Percentiles rank a stretch among this genome's conserved stretches.
These are phyloP conservation scores for Ascochyta pisi DNA, from an alignment of 2,329 filamentous ascomycete species.

Conservation along the genomic window DNA sequence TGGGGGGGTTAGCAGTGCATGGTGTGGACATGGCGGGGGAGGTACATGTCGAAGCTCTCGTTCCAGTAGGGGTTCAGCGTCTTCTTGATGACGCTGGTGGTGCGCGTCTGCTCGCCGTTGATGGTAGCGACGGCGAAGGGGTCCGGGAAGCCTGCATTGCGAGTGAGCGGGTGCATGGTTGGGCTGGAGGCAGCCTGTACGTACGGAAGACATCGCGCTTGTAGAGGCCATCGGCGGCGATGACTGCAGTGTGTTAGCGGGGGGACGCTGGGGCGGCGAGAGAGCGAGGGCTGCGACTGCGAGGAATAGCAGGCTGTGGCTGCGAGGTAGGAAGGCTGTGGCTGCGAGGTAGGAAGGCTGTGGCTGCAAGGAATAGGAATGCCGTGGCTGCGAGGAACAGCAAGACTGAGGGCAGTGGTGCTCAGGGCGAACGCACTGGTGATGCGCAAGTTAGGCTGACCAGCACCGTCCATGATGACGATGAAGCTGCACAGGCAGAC, in stretches of 20 bases:
- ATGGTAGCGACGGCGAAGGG: conserved; percentile 97
- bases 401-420: conserved; percentile 3
- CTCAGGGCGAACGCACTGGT: conserved; percentile 71
- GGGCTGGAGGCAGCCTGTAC: conserved; percentile 48
- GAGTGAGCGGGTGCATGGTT: conserved; percentile 36
- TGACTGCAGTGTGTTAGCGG: conserved; percentile 68
- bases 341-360: too few relatives aligned
- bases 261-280: background rate
- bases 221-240: conserved; percentile 97
- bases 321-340: too few relatives aligned
- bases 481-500: conserved; percentile 3
- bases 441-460: conserved; percentile 83
- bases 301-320: too few relatives aligned
- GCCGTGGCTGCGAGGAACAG: too few relatives aligned
- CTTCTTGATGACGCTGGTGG: conserved; percentile 96
- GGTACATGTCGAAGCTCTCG: conserved; percentile 97
- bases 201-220: conserved; percentile 99
- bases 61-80: conserved; percentile 99
- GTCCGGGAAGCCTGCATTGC: conserved; percentile 82
- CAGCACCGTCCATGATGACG: conserved; percentile 53
- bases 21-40: conserved; percentile 16
- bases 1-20: conserved; percentile 53
- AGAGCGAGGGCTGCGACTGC: background rate
- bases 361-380: too few relatives aligned
- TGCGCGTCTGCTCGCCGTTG: conserved; percentile 97